Percentiles rank a stretch among this genome's conserved stretches.
phyloP scores from a whole-genome alignment of 148 eudicot species.

The Rhododendron vialii region DNA sequence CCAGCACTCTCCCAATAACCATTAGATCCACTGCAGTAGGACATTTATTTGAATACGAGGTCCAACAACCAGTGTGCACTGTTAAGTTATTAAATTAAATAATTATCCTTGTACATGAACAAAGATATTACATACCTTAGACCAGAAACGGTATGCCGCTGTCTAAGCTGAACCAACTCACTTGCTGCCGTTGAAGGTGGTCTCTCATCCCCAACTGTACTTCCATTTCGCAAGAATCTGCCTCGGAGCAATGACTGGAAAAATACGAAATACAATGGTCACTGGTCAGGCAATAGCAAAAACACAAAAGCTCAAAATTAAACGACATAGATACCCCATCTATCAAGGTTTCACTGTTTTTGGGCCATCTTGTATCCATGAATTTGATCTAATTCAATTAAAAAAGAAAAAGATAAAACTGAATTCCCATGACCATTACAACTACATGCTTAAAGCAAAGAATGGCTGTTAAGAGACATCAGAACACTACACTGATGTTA shows the following conservation, averaged over 20 bases:
- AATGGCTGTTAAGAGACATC: neutral
- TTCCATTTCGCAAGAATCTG: conserved; percentile 86
- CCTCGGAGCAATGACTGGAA: conserved; percentile 93
- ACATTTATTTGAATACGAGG: neutral
- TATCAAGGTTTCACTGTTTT: neutral
- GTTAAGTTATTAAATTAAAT: neutral
- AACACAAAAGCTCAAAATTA: neutral
- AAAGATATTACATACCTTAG: conserved; percentile 52
- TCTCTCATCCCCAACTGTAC: conserved; percentile 81
- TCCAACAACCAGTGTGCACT: neutral
- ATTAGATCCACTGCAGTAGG: neutral
- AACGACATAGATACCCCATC: neutral
- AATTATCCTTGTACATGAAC: neutral
- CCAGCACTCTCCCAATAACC: neutral
- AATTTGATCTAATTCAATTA: neutral
- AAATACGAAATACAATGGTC: neutral
- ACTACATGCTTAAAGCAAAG: neutral
- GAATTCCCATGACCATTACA: neutral
- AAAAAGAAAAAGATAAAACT: neutral
- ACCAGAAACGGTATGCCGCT: conserved; percentile 88
- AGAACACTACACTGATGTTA: neutral
- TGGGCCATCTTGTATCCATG: neutral
- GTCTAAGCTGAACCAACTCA: conserved; percentile 88
- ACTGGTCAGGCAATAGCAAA: neutral
- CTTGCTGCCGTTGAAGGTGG: conserved; percentile 72